These are phyloP conservation scores for Adiantum capillusveneris DNA, from an alignment of 75 land plant genomes.

Conservation along the genomic window DNA sequence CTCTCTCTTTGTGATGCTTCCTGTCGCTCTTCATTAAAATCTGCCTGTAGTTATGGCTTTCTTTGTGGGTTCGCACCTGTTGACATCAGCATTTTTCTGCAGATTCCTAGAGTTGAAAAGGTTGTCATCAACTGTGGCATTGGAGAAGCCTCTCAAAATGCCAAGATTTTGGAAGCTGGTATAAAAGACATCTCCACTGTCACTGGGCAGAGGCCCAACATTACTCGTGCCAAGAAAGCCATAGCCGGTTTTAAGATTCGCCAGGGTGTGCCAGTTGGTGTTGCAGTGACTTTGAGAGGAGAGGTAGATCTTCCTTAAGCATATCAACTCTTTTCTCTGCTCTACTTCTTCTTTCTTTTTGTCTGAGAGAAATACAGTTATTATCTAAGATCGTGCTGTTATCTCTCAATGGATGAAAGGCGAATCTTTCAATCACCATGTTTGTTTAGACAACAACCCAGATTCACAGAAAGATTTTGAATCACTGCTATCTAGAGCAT, in stretches of 20 bases:
- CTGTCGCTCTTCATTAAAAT: not conserved
- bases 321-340: too few species aligned
- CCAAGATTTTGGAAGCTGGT: conserved; percentile 71
- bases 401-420: too few species aligned
- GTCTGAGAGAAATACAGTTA: too few species aligned
- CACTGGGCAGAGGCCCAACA: conserved; percentile 80
- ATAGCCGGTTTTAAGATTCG: conserved; percentile 86
- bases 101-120: conserved; percentile 86
- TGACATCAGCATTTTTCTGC: conserved; percentile 4
- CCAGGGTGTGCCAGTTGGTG: conserved; percentile 72
- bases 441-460: too few species aligned
- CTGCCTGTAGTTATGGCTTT: too few species aligned
- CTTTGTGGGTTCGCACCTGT: too few species aligned
- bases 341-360: too few species aligned
- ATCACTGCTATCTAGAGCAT: too few species aligned
- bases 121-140: conserved; percentile 88
- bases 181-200: conserved; percentile 61
- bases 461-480: too few species aligned
- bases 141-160: conserved; percentile 88
- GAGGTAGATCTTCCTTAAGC: conserved; percentile 37
- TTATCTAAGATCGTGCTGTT: too few species aligned
- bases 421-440: too few species aligned
- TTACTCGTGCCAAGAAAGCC: conserved; percentile 67
- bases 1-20: too few species aligned
- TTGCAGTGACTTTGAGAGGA: conserved; percentile 80